Percentiles rank a stretch among this genome's conserved stretches.
Conservation (phyloP, 768 basidiomycete genomes). For the Tylopilus felleus region DNA sequence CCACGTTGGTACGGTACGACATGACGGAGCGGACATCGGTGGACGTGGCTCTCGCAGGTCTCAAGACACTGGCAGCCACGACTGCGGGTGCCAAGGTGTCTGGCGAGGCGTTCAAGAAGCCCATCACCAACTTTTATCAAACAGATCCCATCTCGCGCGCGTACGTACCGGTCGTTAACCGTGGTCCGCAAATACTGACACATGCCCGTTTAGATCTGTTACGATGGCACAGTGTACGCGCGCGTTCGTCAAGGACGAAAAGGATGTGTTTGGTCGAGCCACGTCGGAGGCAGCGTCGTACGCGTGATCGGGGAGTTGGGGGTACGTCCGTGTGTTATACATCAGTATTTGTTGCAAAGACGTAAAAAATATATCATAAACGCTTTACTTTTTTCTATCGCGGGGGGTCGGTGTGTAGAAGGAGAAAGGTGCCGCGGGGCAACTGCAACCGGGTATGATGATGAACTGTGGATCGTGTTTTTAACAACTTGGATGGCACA, state of each 20-base stretch:
- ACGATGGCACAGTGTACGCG: constrained; percentile 95
- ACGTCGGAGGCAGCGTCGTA: constrained; percentile 9
- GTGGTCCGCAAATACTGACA: background rate
- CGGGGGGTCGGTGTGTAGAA: too few relatives aligned
- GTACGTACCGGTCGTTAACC: constrained; percentile 46
- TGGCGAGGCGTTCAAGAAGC: constrained; percentile 66
- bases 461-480: too few relatives aligned
- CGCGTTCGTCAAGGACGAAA: constrained; percentile 74
- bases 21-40: constrained; percentile 69
- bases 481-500: too few relatives aligned
- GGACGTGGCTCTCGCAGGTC: constrained; percentile 68
- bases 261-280: constrained; percentile 1
- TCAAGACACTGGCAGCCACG: constrained; percentile 52
- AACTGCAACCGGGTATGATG: too few relatives aligned
- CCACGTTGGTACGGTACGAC: constrained; percentile 84
- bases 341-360: background rate
- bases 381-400: too few relatives aligned
- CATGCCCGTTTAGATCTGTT: constrained; percentile 55
- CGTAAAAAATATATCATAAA: background rate
- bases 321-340: background rate
- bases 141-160: constrained; percentile 94
- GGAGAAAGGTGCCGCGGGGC: too few relatives aligned
- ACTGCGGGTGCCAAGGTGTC: constrained; percentile 55
- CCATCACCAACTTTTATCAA: constrained; percentile 92
- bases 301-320: constrained; percentile 8